Base-by-base conservation (phyloP, 2,329 filamentous ascomycete species). In the Blumeriella jaapii region DNA sequence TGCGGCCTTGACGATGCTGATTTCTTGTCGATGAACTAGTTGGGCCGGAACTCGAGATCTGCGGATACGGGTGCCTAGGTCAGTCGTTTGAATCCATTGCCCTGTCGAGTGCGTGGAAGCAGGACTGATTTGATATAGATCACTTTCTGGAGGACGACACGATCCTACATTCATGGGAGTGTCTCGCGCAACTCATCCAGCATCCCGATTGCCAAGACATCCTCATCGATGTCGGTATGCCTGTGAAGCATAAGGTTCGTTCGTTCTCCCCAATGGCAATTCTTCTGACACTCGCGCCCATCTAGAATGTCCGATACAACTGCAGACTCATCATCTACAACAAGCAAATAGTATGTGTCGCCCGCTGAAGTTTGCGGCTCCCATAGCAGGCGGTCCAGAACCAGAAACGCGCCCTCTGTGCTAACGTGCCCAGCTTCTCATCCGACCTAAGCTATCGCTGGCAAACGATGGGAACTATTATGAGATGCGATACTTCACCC, bases 391-490 rank as follows among this genome's bases (percentile, higher is more conserved):
- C n/a, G n/a, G n/a, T n/a, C n/a, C n/a, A n/a, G n/a, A n/a, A n/a
- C n/a, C n/a, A n/a, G n/a, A n/a, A n/a, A n/a, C n/a, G n/a, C n/a
- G n/a, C n/a, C n/a, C n/a, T n/a, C n/a, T n/a, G n/a, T n/a, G n/a
- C n/a, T n/a, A n/a, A n/a, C n/a, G n/a, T n/a, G n/a, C n/a, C n/a
- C n/a, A n/a, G n/a, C 19, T 42, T 4, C 31, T 40, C 11, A 78
- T 91, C 38, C 65, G 81, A 8, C 80, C 80, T 0, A 86, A 85
- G 57, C 64, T 82, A 44, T 76, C 65, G 49, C 66, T 86, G 5
- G 78, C 78, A 30, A 78, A 81, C 41, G 77, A 83, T 55, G 80
- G 79, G 2, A 81, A 75, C 46, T 44, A 67, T 82, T 4, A 63
- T 68, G 36, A 62, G 71, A 10, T 13, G 18, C 29, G 40, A 6